These are phyloP conservation scores for Salvia rosmarinus DNA, from an alignment of 257 asterid species.

Conservation along the genomic window DNA sequence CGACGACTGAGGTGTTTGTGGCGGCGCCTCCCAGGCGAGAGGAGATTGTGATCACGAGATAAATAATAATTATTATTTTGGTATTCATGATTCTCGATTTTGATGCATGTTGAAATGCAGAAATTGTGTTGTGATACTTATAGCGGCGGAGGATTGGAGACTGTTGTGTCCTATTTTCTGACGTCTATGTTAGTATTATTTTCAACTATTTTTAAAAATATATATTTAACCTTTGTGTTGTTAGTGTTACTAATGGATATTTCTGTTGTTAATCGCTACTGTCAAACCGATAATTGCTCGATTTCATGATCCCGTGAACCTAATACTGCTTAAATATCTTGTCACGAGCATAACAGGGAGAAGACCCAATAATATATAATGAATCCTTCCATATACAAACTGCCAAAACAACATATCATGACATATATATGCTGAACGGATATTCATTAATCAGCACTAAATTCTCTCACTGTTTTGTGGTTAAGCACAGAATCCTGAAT, in stretches of 20 bases:
- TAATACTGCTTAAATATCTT: not conserved
- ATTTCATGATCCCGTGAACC: not conserved
- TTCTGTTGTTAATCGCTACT: too few species aligned
- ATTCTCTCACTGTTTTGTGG: too few species aligned
- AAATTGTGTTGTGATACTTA: not conserved
- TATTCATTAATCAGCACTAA: too few species aligned
- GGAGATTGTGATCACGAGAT: not conserved
- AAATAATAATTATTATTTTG: slow-evolving; percentile 6
- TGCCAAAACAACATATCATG: slow-evolving; percentile 16
- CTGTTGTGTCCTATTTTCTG: too few species aligned
- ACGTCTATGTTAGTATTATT: not conserved
- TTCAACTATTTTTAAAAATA: not conserved
- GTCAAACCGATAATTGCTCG: too few species aligned
- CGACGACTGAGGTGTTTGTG: slow-evolving; percentile 31
- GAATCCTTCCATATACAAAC: not conserved
- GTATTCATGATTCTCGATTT: slow-evolving; percentile 14
- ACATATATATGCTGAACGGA: too few species aligned
- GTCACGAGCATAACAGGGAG: slow-evolving; percentile 11
- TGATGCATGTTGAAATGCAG: too few species aligned
- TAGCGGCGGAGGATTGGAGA: slow-evolving; percentile 1
- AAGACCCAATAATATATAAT: too few species aligned
- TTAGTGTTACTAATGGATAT: too few species aligned
- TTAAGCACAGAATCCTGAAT: too few species aligned
- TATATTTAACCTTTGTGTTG: too few species aligned
- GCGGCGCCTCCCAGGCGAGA: not conserved